A percentile compares a stretch with the other conserved stretches of the same genome.
These are phyloP conservation scores for Cephaloascus albidus DNA, from an alignment of 805 yeast genomes.

Conservation along the genomic window DNA sequence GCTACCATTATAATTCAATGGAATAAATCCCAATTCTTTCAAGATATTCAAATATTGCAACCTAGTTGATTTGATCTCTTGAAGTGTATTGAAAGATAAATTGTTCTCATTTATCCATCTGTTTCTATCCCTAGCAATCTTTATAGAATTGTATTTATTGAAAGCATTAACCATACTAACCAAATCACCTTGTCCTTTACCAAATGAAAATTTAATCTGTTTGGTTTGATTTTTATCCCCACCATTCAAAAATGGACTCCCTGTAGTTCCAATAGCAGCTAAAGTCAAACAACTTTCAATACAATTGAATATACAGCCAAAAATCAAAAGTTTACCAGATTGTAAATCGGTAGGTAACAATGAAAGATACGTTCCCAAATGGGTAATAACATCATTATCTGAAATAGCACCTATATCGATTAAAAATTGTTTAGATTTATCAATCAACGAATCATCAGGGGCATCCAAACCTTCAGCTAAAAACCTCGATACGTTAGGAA, in stretches of 20 bases:
- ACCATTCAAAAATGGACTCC: conserved; percentile 62
- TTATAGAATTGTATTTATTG: conserved; percentile 34
- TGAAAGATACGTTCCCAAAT: conserved; percentile 73
- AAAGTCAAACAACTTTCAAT: conserved; percentile 67
- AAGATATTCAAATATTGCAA: conserved; percentile 62
- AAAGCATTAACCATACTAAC: conserved; percentile 57
- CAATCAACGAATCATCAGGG: conserved; percentile 48
- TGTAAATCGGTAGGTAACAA: conserved; percentile 79
- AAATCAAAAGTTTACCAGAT: conserved; percentile 73
- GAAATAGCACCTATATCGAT: conserved; percentile 67
- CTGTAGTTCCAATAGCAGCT: conserved; percentile 69
- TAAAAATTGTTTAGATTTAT: conserved; percentile 41
- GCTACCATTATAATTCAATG: conserved; percentile 33
- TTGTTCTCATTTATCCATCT: conserved; percentile 45
- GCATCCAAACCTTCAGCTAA: conserved; percentile 74
- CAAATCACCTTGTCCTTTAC: conserved; percentile 63
- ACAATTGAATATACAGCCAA: conserved; percentile 78
- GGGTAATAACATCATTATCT: conserved; percentile 41
- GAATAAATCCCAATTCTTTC: conserved; percentile 71
- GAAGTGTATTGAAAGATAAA: conserved; percentile 54
- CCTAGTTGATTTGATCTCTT: conserved; percentile 64
- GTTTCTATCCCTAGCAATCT: conserved; percentile 17
- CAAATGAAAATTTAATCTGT: conserved; percentile 23
- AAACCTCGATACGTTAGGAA: conserved; percentile 60
- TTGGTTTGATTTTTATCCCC: conserved; percentile 64